phyloP scores from a whole-genome alignment of 805 yeast species.

The Kazachstania kunashirensis region DNA sequence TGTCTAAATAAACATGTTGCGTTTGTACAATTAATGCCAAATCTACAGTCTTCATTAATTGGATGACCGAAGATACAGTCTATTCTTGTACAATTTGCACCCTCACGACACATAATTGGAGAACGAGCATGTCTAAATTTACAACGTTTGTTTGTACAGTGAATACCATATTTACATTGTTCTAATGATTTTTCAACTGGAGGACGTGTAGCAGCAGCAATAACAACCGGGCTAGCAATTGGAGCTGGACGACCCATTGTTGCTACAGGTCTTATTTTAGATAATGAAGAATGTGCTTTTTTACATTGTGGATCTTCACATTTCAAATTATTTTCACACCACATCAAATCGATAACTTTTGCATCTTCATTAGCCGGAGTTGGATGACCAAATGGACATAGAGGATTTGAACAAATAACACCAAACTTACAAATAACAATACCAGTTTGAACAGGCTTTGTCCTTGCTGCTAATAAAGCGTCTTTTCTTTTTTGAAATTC shows the following conservation, averaged over 20 bases:
- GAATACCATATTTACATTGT: conserved; percentile 70
- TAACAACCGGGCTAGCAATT: conserved; percentile 7
- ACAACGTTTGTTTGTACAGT: conserved; percentile 71
- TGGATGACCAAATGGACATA: conserved; percentile 87
- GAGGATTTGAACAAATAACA: conserved; percentile 58
- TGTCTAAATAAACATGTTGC: conserved; percentile 64
- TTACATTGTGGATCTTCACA: conserved; percentile 56
- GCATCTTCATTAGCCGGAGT: conserved; percentile 75
- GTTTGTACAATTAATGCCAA: conserved; percentile 67
- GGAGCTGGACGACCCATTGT: conserved; percentile 22
- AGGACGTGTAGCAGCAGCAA: conserved; percentile 12
- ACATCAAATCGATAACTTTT: conserved; percentile 52
- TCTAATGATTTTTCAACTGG: conserved; percentile 50
- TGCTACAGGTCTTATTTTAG: conserved; percentile 33
- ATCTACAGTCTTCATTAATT: conserved; percentile 67
- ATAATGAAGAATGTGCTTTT: conserved; percentile 78
- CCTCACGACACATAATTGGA: conserved; percentile 69
- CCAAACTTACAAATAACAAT: conserved; percentile 70
- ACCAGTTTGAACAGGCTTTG: conserved; percentile 36
- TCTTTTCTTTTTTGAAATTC: conserved; percentile 39
- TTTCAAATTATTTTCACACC: conserved; percentile 66
- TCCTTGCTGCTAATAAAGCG: conserved; percentile 28
- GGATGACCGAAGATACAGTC: conserved; percentile 85
- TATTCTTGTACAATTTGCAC: conserved; percentile 63
- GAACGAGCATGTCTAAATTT: conserved; percentile 78